Evolutionary conservation across 2,329 filamentous ascomycete species (phyloP).

Genomic region (Aureobasidium sp.): DNA sequence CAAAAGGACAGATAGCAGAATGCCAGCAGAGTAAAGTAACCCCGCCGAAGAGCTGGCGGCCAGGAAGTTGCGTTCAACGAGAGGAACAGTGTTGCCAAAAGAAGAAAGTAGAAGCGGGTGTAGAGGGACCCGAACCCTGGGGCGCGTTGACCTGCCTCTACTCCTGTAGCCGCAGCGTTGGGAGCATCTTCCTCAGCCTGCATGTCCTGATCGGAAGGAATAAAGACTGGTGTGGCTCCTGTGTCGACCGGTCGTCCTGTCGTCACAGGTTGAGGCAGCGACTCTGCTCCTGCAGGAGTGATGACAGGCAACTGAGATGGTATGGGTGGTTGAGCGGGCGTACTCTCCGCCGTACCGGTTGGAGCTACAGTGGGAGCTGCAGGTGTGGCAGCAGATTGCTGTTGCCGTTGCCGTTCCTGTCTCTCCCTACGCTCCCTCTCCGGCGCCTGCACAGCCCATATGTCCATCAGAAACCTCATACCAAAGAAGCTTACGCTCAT

Average conservation of each 20-base stretch:
- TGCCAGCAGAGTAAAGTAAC: constrained; percentile 54
- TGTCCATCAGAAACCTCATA: constrained; percentile 57
- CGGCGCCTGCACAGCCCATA: constrained; percentile 55
- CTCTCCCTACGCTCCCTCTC: constrained; percentile 36
- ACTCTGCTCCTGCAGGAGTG: constrained; percentile 22
- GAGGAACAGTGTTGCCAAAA: constrained; percentile 49
- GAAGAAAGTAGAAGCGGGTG: constrained; percentile 51
- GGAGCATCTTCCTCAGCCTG: constrained; percentile 28
- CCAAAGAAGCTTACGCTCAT: constrained; percentile 54
- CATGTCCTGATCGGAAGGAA: constrained; percentile 51
- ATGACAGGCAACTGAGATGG: constrained; percentile 16
- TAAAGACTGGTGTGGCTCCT: constrained; percentile 47
- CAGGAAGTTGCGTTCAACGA: constrained; percentile 51
- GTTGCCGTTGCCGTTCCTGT: constrained; percentile 13
- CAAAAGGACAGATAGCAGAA: constrained; percentile 82
- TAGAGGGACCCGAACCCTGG: constrained; percentile 47
- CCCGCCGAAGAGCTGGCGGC: constrained; percentile 42
- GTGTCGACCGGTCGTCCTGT: constrained; percentile 34
- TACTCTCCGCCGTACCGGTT: not conserved
- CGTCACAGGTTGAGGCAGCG: constrained; percentile 41
- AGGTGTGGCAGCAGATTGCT: constrained; percentile 12
- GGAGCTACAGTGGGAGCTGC: constrained; percentile 6
- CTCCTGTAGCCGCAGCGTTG: constrained; percentile 22
- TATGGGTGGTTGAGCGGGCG: constrained; percentile 19
- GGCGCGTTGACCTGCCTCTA: constrained; percentile 24